A percentile compares a stretch with the other conserved stretches of the same genome.
Conservation (phyloP, 306 rosid genomes). For the Trifolium pratense region DNA sequence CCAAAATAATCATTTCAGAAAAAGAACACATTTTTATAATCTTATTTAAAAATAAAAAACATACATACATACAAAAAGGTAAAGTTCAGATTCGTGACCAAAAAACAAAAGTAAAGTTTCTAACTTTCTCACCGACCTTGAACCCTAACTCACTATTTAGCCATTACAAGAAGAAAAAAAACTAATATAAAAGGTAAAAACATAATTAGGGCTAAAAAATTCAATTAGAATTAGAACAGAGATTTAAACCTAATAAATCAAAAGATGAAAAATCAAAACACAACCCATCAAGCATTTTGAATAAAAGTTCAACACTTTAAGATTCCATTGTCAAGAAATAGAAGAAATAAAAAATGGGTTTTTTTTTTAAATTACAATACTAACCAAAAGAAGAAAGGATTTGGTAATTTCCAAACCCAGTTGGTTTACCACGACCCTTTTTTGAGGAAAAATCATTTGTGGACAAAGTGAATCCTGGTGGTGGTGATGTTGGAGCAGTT, state of each 20-base stretch:
- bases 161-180: constrained; percentile 15
- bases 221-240: constrained; percentile 10
- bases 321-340: constrained; percentile 10
- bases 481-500: constrained; percentile 7
- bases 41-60: no score
- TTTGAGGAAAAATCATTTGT: constrained; percentile 54
- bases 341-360: neutral
- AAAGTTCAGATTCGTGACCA: no score
- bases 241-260: constrained; percentile 27
- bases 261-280: constrained; percentile 4
- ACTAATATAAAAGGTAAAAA: neutral
- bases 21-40: constrained; percentile 5
- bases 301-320: constrained; percentile 1
- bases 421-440: constrained; percentile 68
- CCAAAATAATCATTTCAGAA: neutral
- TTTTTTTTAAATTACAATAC: neutral
- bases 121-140: constrained; percentile 32
- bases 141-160: constrained; percentile 27
- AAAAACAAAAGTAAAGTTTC: constrained; percentile 42
- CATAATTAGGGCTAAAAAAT: neutral
- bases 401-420: constrained; percentile 59
- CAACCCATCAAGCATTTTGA: constrained; percentile 17
- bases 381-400: constrained; percentile 72
- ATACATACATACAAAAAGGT: no score
- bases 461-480: constrained; percentile 63